A percentile compares a stretch with the other conserved stretches of the same genome.
Evolutionary conservation across 495 filamentous ascomycete species (phyloP).

Genomic region (Penicillium soppii): DNA sequence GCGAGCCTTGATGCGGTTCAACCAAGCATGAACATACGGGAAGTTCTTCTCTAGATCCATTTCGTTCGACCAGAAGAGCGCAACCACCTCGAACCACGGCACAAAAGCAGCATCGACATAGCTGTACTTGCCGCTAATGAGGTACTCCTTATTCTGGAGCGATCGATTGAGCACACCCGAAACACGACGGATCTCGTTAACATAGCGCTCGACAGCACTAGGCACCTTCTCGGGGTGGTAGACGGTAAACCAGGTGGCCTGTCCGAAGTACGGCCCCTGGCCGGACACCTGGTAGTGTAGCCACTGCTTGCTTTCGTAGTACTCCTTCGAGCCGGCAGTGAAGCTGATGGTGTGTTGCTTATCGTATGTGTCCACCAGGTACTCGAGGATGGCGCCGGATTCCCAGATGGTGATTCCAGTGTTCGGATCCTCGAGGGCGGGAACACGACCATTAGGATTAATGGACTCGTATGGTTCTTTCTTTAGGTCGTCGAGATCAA

Average conservation of each 20-base stretch:
- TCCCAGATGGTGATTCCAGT: constrained; percentile 60
- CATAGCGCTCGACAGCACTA: constrained; percentile 52
- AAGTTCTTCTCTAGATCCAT: too few relatives aligned
- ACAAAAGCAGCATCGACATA: constrained; percentile 49
- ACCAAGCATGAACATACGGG: too few relatives aligned
- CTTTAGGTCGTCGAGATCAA: constrained; percentile 53
- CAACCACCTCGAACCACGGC: too few relatives aligned
- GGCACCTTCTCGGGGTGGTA: constrained; percentile 51
- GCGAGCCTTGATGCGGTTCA: too few relatives aligned
- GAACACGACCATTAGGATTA: constrained; percentile 65
- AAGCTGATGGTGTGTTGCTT: not conserved
- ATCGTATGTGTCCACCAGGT: not conserved
- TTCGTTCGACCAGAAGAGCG: too few relatives aligned
- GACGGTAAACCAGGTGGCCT: constrained; percentile 45
- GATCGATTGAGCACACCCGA: constrained; percentile 44
- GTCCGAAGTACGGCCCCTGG: constrained; percentile 60
- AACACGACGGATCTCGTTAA: constrained; percentile 53
- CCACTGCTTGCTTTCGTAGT: constrained; percentile 34
- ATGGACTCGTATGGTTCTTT: constrained; percentile 40
- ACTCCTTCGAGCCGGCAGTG: constrained; percentile 37
- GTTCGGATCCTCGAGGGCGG: constrained; percentile 60
- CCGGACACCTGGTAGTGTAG: constrained; percentile 58
- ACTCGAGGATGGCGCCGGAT: not conserved
- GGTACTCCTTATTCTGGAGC: constrained; percentile 34
- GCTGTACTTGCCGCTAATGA: constrained; percentile 52